Base-by-base conservation (phyloP, 1,284 basidiomycete genomes). In the Pseudozyma pruni region DNA sequence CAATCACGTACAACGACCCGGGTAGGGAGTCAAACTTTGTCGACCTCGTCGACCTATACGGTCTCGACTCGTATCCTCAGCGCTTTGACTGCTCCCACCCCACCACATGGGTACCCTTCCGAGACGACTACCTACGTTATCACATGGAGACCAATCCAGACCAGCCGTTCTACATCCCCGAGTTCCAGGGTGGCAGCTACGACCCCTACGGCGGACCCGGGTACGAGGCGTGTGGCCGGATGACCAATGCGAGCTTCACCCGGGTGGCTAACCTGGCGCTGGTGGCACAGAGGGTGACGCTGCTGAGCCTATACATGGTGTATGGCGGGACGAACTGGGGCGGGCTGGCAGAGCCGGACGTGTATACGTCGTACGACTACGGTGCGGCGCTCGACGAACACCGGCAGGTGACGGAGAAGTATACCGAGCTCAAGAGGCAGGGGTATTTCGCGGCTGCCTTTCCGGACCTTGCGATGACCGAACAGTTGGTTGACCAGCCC, bases 11-110 rank as follows among this genome's bases (percentile, higher is more conserved):
- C 64, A 80, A 78, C 48, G 69, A 68, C 8, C 53, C 57, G 0
- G 62, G 61, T 14, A 45, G 58, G 8, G 77, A 77, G 17, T 43
- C 55, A 33, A 76, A 70, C 31, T 79, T 79, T 38, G 62, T 72
- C 38, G 70, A 76, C 29, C 50, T 71, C 8, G 86, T 87, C 2
- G 86, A 88, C 63, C 83, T 87, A 34, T 87, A 88, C 69, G 88
- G 84, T 20, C 85, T 52, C 79, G 87, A 91, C 77, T 86, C 87
- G 0, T 90, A 91, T 74, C 89, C 75, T 2, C 62, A 90, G 83
- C 85, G 86, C 4, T 91, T 90, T 74, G 89, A 91, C 76, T 91
- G 90, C 82, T 89, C 89, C 1, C 85, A 88, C 64, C 89, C 90
- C 0, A 80, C 84, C 0, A 76, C 78, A 0, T 91, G 90, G 90